Evolutionary conservation across 176 grass and related monocot species (phyloP).

Genomic region (Rhynchospora breviuscula): DNA sequence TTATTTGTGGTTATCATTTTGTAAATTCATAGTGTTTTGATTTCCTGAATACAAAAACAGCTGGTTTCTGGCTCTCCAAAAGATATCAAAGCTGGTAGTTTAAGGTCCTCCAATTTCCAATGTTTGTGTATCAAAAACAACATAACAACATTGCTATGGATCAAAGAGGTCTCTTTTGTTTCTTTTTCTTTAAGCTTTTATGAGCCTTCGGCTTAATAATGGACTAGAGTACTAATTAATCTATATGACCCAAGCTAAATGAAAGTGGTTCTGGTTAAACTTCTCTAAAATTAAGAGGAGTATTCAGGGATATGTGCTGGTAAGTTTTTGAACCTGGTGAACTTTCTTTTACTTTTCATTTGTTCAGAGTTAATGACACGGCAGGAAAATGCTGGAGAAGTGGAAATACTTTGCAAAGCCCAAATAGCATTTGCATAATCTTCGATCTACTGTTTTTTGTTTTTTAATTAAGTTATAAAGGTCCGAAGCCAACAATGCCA

Average conservation of each 20-base stretch:
- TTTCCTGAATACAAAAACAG: neutral
- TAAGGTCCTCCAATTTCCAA: neutral
- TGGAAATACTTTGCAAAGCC: neutral
- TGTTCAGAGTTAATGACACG: neutral
- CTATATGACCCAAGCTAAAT: neutral
- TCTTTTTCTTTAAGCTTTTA: neutral
- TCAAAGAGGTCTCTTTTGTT: neutral
- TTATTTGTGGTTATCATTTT: neutral
- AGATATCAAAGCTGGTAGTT: neutral
- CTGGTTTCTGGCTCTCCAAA: neutral
- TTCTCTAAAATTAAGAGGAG: neutral
- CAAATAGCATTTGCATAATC: neutral
- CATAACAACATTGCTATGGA: neutral
- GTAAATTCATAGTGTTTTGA: slow-evolving; percentile 7
- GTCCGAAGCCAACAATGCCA: neutral
- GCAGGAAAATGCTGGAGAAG: neutral
- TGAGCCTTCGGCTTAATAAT: neutral
- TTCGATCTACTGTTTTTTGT: neutral
- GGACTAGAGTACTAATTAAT: neutral
- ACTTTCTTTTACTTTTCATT: neutral
- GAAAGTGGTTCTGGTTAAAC: neutral
- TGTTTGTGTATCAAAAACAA: neutral
- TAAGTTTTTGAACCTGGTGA: neutral
- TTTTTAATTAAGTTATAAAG: neutral
- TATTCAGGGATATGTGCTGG: neutral